Percentiles rank a stretch among this genome's conserved stretches.
Conservation (phyloP, 108 stramenopile genomes). For the Pseudonitzschia pungens region DNA sequence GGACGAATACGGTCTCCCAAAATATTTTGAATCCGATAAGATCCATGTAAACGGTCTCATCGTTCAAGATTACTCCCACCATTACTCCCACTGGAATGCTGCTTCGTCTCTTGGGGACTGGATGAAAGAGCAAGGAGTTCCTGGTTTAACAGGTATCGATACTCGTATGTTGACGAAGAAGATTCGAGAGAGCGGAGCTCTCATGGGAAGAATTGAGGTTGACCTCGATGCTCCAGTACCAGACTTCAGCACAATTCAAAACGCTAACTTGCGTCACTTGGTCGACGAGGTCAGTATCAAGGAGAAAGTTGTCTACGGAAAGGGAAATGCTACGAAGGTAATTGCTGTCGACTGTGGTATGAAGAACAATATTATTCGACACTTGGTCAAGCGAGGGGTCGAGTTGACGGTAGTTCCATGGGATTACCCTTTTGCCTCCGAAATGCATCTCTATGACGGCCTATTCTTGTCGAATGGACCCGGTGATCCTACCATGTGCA, state of each 20-base stretch:
- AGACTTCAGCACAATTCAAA: constrained; percentile 52
- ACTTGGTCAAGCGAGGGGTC: constrained; percentile 89
- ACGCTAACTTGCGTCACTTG: constrained; percentile 90
- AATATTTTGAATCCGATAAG: constrained; percentile 90
- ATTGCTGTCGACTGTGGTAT: constrained; percentile 97
- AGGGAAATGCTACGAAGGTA: constrained; percentile 88
- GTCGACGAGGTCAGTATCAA: constrained; percentile 92
- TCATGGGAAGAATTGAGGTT: constrained; percentile 92
- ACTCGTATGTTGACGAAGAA: constrained; percentile 97
- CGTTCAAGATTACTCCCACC: constrained; percentile 91
- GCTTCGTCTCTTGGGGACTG: constrained; percentile 89
- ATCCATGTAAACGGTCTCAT: constrained; percentile 94
- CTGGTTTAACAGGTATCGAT: constrained; percentile 93
- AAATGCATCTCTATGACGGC: constrained; percentile 91
- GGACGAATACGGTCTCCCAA: constrained; percentile 88
- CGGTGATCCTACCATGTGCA: constrained; percentile 94
- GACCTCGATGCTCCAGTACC: constrained; percentile 58
- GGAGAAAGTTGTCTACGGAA: constrained; percentile 81
- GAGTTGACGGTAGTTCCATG: constrained; percentile 95
- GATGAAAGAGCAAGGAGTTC: constrained; percentile 94
- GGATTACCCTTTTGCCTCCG: constrained; percentile 86
- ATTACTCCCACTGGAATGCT: constrained; percentile 98
- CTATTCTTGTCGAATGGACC: constrained; percentile 97
- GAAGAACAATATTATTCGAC: constrained; percentile 98
- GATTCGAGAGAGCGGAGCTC: constrained; percentile 92